Evolutionary conservation across 2,329 filamentous ascomycete genomes (phyloP), one percentile per base, ranked within the genome.

Genomic region (Exophiala calicioides): DNA sequence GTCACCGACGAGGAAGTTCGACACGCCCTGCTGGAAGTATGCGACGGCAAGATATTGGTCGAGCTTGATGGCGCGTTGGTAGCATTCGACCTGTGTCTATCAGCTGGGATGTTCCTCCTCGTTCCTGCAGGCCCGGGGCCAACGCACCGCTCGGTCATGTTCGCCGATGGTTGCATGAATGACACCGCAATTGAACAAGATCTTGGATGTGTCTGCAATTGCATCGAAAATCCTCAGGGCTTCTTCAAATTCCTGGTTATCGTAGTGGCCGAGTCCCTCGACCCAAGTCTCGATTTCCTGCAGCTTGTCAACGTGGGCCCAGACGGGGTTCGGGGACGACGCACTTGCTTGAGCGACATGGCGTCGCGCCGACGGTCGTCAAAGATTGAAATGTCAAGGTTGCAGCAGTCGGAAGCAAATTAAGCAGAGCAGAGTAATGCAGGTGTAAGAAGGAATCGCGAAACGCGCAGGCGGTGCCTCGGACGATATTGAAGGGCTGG

Each of bases 211-310:
- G 67, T 97, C 93, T 52, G 86, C 79, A 62, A 98, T 95, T 59
- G 78, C 81, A 54, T 88, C 86, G 65, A 98, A 97, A 52, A 87
- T 81, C 60, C 77, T 80, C 54, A 97, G 73, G 20, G 93, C 84
- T 58, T 91, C 86, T 63, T 97, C 91, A 70, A 95, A 97, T 64
- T 98, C 89, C 72, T 95, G 95, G 72, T 91, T 93, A 72, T 98
- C 93, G 74, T 98, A 98, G 65, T 85, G 85, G 60, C 76, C 83
- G 44, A 98, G 82, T 69, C 93, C 93, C 67, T 85, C 77, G 58
- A 97, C 93, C 93, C 93, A 98, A 38, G 89, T 95, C 74, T 97
- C 91, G 70, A 98, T 98, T 86, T 98, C 93, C 90, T 95, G 55
- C 19, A 26, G 9, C 8, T 18, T 4, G 52, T 55, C 27, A 51